Base-by-base conservation (phyloP, 2,329 filamentous ascomycete genomes). In the Akanthomyces lecanii region DNA sequence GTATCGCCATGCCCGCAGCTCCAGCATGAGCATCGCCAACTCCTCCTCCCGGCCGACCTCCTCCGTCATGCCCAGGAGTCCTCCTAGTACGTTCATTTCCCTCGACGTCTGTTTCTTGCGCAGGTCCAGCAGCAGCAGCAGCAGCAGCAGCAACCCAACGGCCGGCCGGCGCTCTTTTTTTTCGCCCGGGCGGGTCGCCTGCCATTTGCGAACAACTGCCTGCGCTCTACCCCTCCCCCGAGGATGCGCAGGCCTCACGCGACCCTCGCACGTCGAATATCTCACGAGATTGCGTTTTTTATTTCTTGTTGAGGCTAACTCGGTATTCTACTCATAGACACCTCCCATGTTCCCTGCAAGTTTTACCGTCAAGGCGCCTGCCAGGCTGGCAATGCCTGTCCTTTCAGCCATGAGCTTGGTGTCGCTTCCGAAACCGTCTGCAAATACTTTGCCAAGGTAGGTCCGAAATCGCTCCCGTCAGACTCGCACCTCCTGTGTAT, bases 391-490 rank as follows among this genome's bases (percentile, higher is more conserved):
- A 91, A 90, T 75, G 92, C 93, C 68, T 99, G 95, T 79, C 95
- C 95, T 47, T 99, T 98, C 78, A 91, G 92, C 71, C 95, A 99
- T 79, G 94, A 96, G 67, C 87, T 95, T 67, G 91, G 95, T 73
- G 85, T 88, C 36, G 86, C 92, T 47, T 85, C 90, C 58, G 92
- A 97, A 75, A 93, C 90, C 66, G 87, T 96, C 67, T 99, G 95
- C 88, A 99, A 98, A 79, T 99, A 98, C 79, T 99, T 98, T 76
- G 90, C 93, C 73, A 99, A 98, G 89, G 92, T 96, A 80, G 70
- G 80, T 75, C 28, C 28, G 28, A 30, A 30, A 30, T 66, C 61
- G 10, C 2, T n/a, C 25, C n/a, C 14, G 11, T 23, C 4, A 10
- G 38, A 10, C 40, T 47, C 28, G 23, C 10, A 10, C 21, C 2